These are phyloP conservation scores for Phaffia rhodozyma DNA, from an alignment of 1,284 basidiomycete genomes.

Conservation along the genomic window DNA sequence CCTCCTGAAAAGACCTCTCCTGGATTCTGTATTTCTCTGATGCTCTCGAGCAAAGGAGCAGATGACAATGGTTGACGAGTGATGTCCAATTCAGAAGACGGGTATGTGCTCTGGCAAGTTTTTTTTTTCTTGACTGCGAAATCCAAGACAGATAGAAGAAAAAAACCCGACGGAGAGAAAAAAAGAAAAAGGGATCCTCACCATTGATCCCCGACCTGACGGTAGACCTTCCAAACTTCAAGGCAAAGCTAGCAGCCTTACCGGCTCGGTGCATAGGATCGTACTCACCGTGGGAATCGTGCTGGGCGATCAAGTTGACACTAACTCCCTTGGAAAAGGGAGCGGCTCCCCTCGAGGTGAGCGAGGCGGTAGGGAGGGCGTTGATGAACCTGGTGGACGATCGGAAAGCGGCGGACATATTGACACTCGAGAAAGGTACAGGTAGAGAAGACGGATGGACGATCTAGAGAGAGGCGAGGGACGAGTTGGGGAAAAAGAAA, in stretches of 20 bases:
- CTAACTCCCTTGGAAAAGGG: background rate
- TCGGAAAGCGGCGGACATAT: slow-evolving; percentile 11
- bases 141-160: background rate
- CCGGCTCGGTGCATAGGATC: slow-evolving; percentile 6
- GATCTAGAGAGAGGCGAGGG: background rate
- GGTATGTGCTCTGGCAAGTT: no score
- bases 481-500: background rate
- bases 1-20: no score
- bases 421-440: no score
- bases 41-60: no score
- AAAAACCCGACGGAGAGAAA: background rate
- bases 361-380: slow-evolving; percentile 2
- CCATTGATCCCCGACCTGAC: slow-evolving; percentile 58
- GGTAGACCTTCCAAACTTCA: slow-evolving; percentile 44
- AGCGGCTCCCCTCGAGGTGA: slow-evolving; percentile 3
- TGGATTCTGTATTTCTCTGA: no score
- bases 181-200: slow-evolving; percentile 38
- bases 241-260: slow-evolving; percentile 34
- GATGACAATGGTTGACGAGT: no score
- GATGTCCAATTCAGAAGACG: no score
- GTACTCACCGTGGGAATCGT: slow-evolving; percentile 4
- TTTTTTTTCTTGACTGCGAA: background rate
- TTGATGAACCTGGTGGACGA: slow-evolving; percentile 8
- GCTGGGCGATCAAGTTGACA: background rate
- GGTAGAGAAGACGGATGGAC: background rate